Base-by-base conservation (phyloP, 2,329 filamentous ascomycete species). In the Eutypella sp. region DNA sequence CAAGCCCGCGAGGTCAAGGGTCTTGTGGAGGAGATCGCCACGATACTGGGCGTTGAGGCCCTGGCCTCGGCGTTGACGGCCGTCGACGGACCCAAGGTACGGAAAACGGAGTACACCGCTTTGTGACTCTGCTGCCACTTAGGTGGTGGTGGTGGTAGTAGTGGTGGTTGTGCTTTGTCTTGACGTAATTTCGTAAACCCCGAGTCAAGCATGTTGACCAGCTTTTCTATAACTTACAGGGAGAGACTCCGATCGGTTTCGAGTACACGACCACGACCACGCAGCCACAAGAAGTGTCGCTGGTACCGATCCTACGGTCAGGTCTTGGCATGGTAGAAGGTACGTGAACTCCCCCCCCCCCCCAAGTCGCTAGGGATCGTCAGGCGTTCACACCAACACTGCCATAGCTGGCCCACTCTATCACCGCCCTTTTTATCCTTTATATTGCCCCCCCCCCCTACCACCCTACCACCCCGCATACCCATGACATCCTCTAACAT, bases 241-340 rank as follows among this genome's bases (percentile, higher is more conserved):
- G 84, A 62, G 71, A 78, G 61, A 93, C 89, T 0, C 87, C 89
- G 1, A 76, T 97, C 25, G 87, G 86, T 53, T 89, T 84, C 65
- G 70, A 82, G 51, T 96, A 91, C 70, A 76, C 79, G 13, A 83
- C 81, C 1, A 78, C 80, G 31, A 74, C 73, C 33, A 75, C 89
- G 53, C 67, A 76, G 5, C 85, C 88, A 1, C 68, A 75, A 41
- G 78, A 78, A 47, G 79, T 96, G 56, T 91, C 85, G 43, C 78
- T 97, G 44, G 85, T 97, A 3, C 92, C 92, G 31, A 95, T 97
- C 66, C 79, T 97, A n/a, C 81, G 92, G 49, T 95, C 89, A 3
- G 92, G 92, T 22, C 75, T 96, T 34, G 88, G 82, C 64, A 96
- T 97, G 91, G 79, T 95, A 37, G 88, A 95, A 62, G 86, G 85